phyloP scores from a whole-genome alignment of 1,284 basidiomycete genomes.

The Cystobasidium pallidum region DNA sequence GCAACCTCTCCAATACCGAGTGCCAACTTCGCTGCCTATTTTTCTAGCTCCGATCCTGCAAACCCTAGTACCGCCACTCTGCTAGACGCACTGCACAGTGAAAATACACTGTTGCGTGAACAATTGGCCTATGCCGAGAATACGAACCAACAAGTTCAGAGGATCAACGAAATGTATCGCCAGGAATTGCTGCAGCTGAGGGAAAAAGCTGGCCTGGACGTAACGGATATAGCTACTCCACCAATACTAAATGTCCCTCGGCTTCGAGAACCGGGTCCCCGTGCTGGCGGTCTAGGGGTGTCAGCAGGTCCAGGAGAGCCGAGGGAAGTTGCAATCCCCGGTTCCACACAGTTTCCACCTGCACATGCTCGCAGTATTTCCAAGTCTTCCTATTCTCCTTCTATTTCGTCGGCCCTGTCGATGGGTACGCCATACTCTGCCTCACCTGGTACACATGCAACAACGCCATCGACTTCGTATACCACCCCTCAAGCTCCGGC shows the following conservation, averaged over 20 bases:
- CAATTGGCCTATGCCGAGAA: slow-evolving; percentile 24
- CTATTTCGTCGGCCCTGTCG: slow-evolving; percentile 33
- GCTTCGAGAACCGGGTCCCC: background rate
- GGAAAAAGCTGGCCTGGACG: slow-evolving; percentile 29
- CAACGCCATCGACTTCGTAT: slow-evolving; percentile 40
- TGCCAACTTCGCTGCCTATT: slow-evolving; percentile 21
- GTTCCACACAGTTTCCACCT: slow-evolving; percentile 24
- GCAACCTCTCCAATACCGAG: slow-evolving; percentile 20
- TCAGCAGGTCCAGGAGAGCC: background rate
- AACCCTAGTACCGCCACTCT: slow-evolving; percentile 30
- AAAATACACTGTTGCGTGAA: slow-evolving; percentile 25
- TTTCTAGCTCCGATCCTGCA: slow-evolving; percentile 24
- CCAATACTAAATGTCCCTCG: background rate
- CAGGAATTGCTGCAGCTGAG: slow-evolving; percentile 23
- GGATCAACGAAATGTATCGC: slow-evolving; percentile 29
- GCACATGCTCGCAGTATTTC: slow-evolving; percentile 15
- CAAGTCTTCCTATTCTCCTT: slow-evolving; percentile 37
- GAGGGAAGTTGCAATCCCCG: slow-evolving; percentile 28
- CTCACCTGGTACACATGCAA: slow-evolving; percentile 27
- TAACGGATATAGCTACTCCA: slow-evolving; percentile 8
- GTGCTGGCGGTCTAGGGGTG: background rate
- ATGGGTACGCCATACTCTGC: slow-evolving; percentile 33
- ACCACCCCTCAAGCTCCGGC: slow-evolving; percentile 35
- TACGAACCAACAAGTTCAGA: slow-evolving; percentile 7
- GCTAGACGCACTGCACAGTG: slow-evolving; percentile 27